Evolutionary conservation across 2,329 filamentous ascomycete species (phyloP).

Genomic region (Canariomyces notabilis): DNA sequence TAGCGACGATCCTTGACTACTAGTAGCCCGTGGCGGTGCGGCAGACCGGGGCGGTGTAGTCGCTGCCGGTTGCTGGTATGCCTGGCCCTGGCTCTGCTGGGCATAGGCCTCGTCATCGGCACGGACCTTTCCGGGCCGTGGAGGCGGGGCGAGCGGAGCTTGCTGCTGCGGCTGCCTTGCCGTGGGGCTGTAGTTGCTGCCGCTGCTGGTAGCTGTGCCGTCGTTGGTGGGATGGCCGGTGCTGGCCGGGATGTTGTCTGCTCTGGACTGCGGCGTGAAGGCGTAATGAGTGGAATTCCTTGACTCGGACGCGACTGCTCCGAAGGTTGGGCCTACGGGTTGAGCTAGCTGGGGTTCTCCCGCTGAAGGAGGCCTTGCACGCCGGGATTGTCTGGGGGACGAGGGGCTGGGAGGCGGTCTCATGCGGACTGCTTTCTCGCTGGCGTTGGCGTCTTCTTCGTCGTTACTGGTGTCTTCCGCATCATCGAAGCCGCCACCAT

Average conservation of each 20-base stretch:
- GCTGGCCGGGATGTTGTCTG: neutral
- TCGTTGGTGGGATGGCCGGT: slow-evolving; percentile 4
- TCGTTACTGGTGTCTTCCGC: slow-evolving; percentile 28
- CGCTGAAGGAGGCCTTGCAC: slow-evolving; percentile 3
- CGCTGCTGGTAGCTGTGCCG: no score
- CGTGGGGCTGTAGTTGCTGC: slow-evolving; percentile 14
- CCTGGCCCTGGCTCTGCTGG: slow-evolving; percentile 1
- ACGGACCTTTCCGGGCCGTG: slow-evolving; percentile 32
- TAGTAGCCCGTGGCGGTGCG: no score
- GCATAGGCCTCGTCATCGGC: slow-evolving; percentile 17
- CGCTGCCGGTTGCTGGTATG: slow-evolving; percentile 5
- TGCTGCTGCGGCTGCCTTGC: no score
- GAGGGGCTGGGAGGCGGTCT: slow-evolving; percentile 2
- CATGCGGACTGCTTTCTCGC: slow-evolving; percentile 6
- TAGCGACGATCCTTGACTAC: slow-evolving; percentile 5
- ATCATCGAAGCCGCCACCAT: slow-evolving; percentile 25
- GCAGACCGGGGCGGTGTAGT: slow-evolving; percentile 1
- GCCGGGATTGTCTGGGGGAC: slow-evolving; percentile 1
- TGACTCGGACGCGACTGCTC: neutral
- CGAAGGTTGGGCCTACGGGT: neutral
- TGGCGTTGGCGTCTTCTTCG: slow-evolving; percentile 20
- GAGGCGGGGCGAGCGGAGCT: slow-evolving; percentile 31
- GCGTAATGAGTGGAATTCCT: neutral
- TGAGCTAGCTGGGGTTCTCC: slow-evolving; percentile 6
- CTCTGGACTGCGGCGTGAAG: neutral